Percentiles rank a stretch among this genome's conserved stretches.
Conservation (phyloP, 2,329 filamentous ascomycete species). For the Hymenoscyphus fraxineus region DNA sequence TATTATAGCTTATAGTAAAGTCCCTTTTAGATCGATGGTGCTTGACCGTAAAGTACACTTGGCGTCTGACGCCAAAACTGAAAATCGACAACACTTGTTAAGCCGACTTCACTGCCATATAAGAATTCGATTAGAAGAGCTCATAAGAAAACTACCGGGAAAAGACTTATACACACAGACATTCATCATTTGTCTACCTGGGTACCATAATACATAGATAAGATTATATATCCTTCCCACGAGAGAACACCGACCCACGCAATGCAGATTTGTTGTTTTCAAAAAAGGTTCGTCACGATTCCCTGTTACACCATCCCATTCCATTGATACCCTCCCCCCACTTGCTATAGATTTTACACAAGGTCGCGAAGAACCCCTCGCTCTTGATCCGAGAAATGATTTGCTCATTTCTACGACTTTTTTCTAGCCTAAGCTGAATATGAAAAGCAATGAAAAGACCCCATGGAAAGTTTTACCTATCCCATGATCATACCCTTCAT, state of each 20-base stretch:
- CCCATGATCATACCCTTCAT: constrained; percentile 73
- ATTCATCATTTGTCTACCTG: constrained; percentile 11
- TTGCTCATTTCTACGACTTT: constrained; percentile 17
- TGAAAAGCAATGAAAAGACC: constrained; percentile 26
- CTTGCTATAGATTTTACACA: constrained; percentile 17
- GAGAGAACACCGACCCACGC: constrained; percentile 16
- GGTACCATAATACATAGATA: constrained; percentile 18
- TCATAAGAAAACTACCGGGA: no score
- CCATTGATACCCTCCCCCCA: not conserved
- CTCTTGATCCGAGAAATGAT: constrained; percentile 6
- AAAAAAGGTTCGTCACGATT: not conserved
- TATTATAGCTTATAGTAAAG: no score
- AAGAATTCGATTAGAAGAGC: no score
- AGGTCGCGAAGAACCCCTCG: constrained; percentile 9
- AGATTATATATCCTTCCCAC: constrained; percentile 6
- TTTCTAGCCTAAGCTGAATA: constrained; percentile 24
- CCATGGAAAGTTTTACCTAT: constrained; percentile 36
- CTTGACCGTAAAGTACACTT: no score
- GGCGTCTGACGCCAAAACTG: no score
- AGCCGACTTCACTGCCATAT: no score
- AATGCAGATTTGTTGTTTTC: constrained; percentile 21
- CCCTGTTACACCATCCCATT: not conserved
- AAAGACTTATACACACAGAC: not conserved
- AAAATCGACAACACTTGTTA: no score
- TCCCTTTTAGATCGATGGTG: no score